These are phyloP conservation scores for Mycena floridula DNA, from an alignment of 768 basidiomycete genomes.

Conservation along the genomic window DNA sequence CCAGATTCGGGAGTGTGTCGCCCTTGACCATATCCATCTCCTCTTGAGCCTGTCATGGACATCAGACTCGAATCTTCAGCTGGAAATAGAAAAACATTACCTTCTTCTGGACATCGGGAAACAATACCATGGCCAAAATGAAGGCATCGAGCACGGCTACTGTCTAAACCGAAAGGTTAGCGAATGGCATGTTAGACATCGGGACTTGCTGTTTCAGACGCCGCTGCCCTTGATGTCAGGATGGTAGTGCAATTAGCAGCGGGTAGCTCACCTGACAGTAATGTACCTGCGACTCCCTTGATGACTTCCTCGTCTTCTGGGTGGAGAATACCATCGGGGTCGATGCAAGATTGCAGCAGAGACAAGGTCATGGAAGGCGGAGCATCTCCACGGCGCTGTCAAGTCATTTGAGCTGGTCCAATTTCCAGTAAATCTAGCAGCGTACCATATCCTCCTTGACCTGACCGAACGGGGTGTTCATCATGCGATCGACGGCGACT, in stretches of 20 bases:
- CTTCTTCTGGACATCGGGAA: constrained; percentile 43
- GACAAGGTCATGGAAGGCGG: constrained; percentile 39
- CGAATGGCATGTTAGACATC: not conserved
- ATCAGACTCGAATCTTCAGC: no score
- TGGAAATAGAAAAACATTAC: no score
- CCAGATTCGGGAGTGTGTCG: constrained; percentile 39
- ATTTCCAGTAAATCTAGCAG: not conserved
- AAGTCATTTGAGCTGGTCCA: not conserved
- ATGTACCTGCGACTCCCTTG: constrained; percentile 49
- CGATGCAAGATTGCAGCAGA: constrained; percentile 34
- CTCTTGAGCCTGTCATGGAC: no score
- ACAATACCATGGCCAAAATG: constrained; percentile 45
- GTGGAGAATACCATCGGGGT: constrained; percentile 24
- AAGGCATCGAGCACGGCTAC: constrained; percentile 43
- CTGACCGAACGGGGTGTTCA: constrained; percentile 43
- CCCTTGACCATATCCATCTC: constrained; percentile 43
- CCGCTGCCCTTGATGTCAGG: constrained; percentile 19
- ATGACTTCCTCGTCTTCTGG: constrained; percentile 46
- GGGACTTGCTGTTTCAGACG: constrained; percentile 30
- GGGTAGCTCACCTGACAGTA: constrained; percentile 36
- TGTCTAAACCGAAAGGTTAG: constrained; percentile 29
- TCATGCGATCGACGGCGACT: constrained; percentile 40
- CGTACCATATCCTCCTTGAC: constrained; percentile 45
- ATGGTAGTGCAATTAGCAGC: not conserved
- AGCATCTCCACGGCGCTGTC: constrained; percentile 35